These are phyloP conservation scores for Claviceps pazoutovae DNA, from an alignment of 2,329 filamentous ascomycete species.

Conservation along the genomic window DNA sequence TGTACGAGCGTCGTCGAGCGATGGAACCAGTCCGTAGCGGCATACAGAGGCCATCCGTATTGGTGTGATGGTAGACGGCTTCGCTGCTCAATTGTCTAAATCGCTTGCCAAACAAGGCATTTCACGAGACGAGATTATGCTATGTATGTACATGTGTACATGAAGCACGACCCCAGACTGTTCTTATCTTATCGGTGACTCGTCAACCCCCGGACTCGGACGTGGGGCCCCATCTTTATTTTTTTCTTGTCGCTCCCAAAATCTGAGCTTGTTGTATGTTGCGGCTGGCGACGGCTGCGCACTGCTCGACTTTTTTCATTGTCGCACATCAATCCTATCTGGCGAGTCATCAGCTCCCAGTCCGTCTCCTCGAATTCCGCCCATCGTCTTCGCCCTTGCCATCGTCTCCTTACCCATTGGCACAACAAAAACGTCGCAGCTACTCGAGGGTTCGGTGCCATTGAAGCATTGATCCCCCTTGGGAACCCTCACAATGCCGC, in stretches of 20 bases:
- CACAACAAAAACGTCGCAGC: slow-evolving; percentile 16
- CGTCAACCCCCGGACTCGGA: slow-evolving; percentile 4
- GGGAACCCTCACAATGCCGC: slow-evolving; percentile 23
- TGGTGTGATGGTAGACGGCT: no score
- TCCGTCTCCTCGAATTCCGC: neutral
- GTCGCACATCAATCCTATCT: slow-evolving; percentile 5
- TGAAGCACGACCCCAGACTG: neutral
- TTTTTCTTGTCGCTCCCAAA: slow-evolving; percentile 12
- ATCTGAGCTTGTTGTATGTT: neutral
- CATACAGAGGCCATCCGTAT: no score
- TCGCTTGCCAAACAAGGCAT: no score
- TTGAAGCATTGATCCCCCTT: slow-evolving; percentile 21
- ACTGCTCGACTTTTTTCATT: slow-evolving; percentile 1
- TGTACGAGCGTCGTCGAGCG: no score
- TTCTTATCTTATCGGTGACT: slow-evolving; percentile 8
- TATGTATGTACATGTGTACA: neutral
- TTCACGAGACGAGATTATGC: no score
- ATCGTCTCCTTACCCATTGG: slow-evolving; percentile 15
- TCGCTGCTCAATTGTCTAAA: no score
- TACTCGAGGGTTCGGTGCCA: slow-evolving; percentile 22
- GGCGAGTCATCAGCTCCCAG: slow-evolving; percentile 14
- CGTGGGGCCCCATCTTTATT: slow-evolving; percentile 10
- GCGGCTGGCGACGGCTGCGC: neutral
- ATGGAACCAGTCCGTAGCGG: no score
- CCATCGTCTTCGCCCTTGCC: slow-evolving; percentile 5